Conservation (phyloP, 352 stramenopile species). For the Globisporangium okanoganense region DNA sequence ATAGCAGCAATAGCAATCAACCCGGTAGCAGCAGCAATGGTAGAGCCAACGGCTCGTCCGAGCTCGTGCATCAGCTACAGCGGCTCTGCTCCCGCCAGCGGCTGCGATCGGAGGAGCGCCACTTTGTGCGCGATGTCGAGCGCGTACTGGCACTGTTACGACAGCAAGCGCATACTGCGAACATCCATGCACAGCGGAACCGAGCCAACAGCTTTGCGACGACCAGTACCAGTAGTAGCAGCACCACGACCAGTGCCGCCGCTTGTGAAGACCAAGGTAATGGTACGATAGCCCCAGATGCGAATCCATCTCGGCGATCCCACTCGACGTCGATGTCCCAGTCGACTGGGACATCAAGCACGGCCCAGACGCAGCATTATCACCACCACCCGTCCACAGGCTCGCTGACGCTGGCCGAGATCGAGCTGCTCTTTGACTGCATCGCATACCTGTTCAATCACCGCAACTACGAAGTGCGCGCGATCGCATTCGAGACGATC, state of each 20-base stretch:
- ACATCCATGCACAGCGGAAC: neutral
- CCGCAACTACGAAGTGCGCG: constrained; percentile 59
- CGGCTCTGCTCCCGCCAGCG: constrained; percentile 59
- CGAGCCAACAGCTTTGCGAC: neutral
- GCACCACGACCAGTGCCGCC: neutral
- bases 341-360: neutral
- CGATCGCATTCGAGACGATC: constrained; percentile 72
- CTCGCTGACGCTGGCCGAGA: constrained; percentile 24
- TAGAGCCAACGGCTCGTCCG: constrained; percentile 13
- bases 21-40: neutral
- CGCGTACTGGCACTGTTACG: constrained; percentile 41
- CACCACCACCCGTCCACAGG: neutral
- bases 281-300: neutral
- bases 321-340: constrained; percentile 14
- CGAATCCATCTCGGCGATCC: neutral
- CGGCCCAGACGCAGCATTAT: neutral
- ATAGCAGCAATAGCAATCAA: constrained; percentile 5
- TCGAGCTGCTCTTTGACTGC: constrained; percentile 63
- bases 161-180: constrained; percentile 16
- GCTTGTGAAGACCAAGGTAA: neutral
- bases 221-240: constrained; percentile 3
- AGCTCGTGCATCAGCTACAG: constrained; percentile 61
- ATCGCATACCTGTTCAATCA: constrained; percentile 72
- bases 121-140: constrained; percentile 67
- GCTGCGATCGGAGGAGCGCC: constrained; percentile 55